Conservation (phyloP, 164 flowering plant genomes). For the Buxus sempervirens region DNA sequence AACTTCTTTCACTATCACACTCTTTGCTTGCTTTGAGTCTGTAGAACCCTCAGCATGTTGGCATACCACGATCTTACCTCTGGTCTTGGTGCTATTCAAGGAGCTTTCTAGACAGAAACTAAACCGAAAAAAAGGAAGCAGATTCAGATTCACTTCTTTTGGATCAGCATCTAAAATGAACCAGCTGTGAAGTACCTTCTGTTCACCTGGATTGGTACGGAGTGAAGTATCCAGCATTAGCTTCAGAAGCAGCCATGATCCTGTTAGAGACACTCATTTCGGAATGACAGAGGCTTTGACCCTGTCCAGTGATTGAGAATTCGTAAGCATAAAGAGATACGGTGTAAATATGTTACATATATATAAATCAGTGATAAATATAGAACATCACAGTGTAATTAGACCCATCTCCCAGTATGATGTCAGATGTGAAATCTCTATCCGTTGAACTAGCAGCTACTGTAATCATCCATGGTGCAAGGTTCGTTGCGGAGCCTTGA, state of each 20-base stretch:
- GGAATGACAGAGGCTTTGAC: conserved; percentile 56
- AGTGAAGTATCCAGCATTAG: conserved; percentile 65
- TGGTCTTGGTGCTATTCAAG: conserved; percentile 50
- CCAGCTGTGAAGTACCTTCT: conserved; percentile 27
- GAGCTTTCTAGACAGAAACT: conserved; percentile 81
- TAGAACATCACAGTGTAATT: conserved; percentile 36
- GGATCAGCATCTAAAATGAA: conserved; percentile 4
- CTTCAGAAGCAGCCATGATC: conserved; percentile 65
- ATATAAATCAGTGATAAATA: not conserved
- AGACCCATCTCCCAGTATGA: conserved; percentile 46
- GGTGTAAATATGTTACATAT: not conserved
- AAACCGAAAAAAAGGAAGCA: conserved; percentile 16
- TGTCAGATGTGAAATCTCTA: conserved; percentile 64
- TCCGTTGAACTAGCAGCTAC: conserved; percentile 81
- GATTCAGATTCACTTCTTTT: conserved; percentile 2
- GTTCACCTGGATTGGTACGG: conserved; percentile 88
- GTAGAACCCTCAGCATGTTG: conserved; percentile 57
- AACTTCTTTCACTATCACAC: conserved; percentile 60
- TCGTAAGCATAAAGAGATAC: not conserved
- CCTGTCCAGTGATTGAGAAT: conserved; percentile 31
- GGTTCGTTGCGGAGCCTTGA: conserved; percentile 62
- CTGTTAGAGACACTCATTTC: conserved; percentile 42
- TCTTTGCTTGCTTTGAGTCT: conserved; percentile 64
- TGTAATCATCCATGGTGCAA: conserved; percentile 84
- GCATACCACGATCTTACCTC: conserved; percentile 70